These are phyloP conservation scores for Penicillium turbatum DNA, from an alignment of 495 filamentous ascomycete species.

Conservation along the genomic window DNA sequence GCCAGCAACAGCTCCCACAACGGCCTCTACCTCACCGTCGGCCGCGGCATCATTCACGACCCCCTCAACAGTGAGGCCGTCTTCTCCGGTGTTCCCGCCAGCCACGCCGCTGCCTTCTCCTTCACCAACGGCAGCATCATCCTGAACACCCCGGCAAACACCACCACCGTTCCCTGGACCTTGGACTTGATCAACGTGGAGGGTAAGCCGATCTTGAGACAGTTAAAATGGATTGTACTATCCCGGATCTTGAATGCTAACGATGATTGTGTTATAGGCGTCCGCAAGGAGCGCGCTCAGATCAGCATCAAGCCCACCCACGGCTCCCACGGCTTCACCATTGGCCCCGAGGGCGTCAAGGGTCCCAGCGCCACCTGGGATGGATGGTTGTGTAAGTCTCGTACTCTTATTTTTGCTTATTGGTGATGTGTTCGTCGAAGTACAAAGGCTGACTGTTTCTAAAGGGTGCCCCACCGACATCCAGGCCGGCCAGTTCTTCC, in stretches of 20 bases:
- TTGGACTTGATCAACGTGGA: conserved; percentile 19
- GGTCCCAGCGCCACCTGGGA: neutral
- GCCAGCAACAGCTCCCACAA: conserved; percentile 15
- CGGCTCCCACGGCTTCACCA: conserved; percentile 5
- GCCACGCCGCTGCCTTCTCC: conserved; percentile 14
- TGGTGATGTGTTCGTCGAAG: neutral
- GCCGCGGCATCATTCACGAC: conserved; percentile 9
- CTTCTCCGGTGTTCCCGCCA: conserved; percentile 7
- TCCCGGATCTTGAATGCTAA: neutral
- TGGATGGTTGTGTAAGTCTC: conserved; percentile 9
- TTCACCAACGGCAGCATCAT: conserved; percentile 16
- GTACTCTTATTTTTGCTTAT: neutral
- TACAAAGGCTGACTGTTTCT: conserved; percentile 4
- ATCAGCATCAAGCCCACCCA: conserved; percentile 5
- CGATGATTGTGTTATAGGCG: neutral
- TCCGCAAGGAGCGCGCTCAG: conserved; percentile 2
- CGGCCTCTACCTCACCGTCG: conserved; percentile 14
- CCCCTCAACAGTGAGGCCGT: conserved; percentile 22
- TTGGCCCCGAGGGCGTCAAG: neutral
- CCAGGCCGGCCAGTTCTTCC: conserved; percentile 4
- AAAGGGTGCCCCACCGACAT: conserved; percentile 5
- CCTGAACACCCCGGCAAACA: neutral
- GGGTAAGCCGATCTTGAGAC: neutral
- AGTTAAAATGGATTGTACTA: neutral
- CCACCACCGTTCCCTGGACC: conserved; percentile 12